Conservation (phyloP, 306 rosid genomes). For the Corylus americana region DNA sequence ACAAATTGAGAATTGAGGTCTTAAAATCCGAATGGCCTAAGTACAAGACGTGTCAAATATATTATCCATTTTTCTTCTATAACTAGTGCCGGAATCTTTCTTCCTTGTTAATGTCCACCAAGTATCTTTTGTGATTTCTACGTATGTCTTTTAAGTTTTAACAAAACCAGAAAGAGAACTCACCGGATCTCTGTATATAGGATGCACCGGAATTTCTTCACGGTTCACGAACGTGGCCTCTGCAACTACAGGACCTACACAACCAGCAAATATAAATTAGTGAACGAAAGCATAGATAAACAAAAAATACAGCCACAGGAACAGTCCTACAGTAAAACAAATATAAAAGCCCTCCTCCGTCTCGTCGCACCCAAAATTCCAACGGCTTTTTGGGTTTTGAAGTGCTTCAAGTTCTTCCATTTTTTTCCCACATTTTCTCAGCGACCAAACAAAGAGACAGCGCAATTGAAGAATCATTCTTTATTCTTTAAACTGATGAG, state of each 20-base stretch:
- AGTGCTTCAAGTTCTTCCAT: neutral
- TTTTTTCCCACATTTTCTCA: neutral
- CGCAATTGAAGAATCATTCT: neutral
- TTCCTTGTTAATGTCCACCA: neutral
- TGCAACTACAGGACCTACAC: slow-evolving; percentile 90
- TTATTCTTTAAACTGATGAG: neutral
- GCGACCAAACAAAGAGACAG: neutral
- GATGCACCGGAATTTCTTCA: slow-evolving; percentile 92
- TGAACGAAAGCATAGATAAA: neutral
- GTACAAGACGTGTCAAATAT: too few species aligned
- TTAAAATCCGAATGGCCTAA: too few species aligned
- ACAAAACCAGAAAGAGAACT: slow-evolving; percentile 30
- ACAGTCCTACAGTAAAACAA: slow-evolving; percentile 3
- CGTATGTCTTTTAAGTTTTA: too few species aligned
- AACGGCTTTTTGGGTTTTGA: neutral
- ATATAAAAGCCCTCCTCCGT: neutral
- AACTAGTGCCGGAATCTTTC: neutral
- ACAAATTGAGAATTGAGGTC: too few species aligned
- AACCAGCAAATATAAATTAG: slow-evolving; percentile 24
- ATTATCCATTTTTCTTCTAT: neutral
- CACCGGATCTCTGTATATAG: slow-evolving; percentile 93
- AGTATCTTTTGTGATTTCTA: neutral
- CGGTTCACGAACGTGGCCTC: slow-evolving; percentile 95
- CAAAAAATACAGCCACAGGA: neutral
- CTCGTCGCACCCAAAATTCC: neutral